Base-by-base conservation (phyloP, 768 basidiomycete species). In the Termitomyces sp. region DNA sequence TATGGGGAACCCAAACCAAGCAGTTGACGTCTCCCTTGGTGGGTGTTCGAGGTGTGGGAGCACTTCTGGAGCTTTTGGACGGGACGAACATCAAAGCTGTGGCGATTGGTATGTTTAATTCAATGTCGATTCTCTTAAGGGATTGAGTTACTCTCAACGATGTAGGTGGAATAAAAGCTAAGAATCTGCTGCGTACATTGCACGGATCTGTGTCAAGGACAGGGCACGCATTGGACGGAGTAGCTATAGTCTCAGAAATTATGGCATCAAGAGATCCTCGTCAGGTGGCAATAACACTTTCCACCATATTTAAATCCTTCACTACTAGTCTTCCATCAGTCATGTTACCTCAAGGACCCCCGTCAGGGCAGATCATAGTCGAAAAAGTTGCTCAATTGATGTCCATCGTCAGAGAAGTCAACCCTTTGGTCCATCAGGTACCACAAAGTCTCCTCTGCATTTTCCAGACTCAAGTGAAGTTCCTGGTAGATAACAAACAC, bases 191-290 rank as follows among this genome's bases (percentile, higher is more conserved):
- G 51, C 82, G 88, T 47, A 85, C 87, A 3, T 66, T 97, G 7
- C 83, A 92, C 60, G 89, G 88, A 8, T 77, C 81, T 2, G 79
- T 84, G 9, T 84, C 88, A 0, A 66, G 72, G 0, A 77, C 79
- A 1, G 77, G 80, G 0, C 83, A 78, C 54, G 52, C 74, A 1
- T 72, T 96, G 15, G 86, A 91, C 55, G 95, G 95, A 0, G 77
- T 97, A 26, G 95, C 95, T 11, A 81, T 97, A 49, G 87, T 97
- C 40, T 93, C 91, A 21, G 91, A 93, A 44, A 92, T 98, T 55
- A 77, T 90, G 7, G 79, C 83, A 3, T 87, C 90, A 0, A 34
- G 56, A 1, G 71, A 80, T 5, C 92, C 93, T 0, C 60, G 65
- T 15, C 58, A 65, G 17, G 78, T 83, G 1, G 80, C 90, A 0